Base-by-base conservation (phyloP, 805 yeast species). In the Wickerhamiella spandovensis region DNA sequence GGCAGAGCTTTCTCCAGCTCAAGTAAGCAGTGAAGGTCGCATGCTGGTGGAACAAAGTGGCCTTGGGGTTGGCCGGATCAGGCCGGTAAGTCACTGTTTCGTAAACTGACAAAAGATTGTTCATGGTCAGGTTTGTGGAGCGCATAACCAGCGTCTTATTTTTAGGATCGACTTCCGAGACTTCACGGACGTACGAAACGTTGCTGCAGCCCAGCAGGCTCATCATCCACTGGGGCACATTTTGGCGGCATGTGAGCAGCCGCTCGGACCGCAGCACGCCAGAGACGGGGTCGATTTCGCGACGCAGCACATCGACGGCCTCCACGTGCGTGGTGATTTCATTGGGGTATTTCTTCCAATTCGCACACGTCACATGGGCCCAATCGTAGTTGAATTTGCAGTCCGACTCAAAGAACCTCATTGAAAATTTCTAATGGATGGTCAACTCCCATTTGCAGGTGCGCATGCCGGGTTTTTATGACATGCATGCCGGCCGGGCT, bases 321-420 rank as follows among this genome's bases (percentile, higher is more conserved):
- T 86, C 82, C 9, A 90, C 98, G 66, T 90, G 98, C 0, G 95
- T 77, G 7, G 95, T 81, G 52, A 82, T 73, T 58, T 88, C 95
- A 64, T 92, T 90, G n/a, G 98, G 98, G 67, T 90, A 90, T 59
- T 90, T 90, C 56, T 77, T 79, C 98, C 98, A 90, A 67, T 89
- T 88, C 48, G 97, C 97, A 1, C 95, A 88, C 0, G 95, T 83
- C 23, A 90, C 95, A 58, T 84, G 87, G 23, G 84, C 95, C 97
- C 97, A 90, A 0, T 94, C 78, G 62, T 92, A 89, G 50, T 78
- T 70, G 65, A 87, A 90, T 42, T 67, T 71, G 64, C 84, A 90
- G 18, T 72, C 66, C 39, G 84, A 75, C 42, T 77, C 78, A 63
- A 87, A 89, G 45, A 90, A 71, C 65, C 82, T 86, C 98, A 90